phyloP scores from a whole-genome alignment of 2,329 filamentous ascomycete genomes.

The Onygena corvina region DNA sequence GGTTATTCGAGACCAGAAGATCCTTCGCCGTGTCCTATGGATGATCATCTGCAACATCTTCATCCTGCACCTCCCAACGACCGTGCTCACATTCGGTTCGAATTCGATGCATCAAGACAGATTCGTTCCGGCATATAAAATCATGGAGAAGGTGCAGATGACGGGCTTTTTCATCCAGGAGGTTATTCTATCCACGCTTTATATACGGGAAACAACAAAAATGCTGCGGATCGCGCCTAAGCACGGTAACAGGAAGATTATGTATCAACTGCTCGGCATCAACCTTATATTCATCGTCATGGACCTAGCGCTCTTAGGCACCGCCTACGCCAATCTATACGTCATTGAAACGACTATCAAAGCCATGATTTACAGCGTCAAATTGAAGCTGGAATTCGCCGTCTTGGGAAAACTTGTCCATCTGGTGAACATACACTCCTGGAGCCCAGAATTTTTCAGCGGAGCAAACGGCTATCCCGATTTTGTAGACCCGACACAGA shows the following conservation, averaged over 20 bases:
- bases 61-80: conserved; percentile 27
- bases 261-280: conserved; percentile 40
- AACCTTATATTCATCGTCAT: conserved; percentile 39
- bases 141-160: conserved; percentile 39
- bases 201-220: conserved; percentile 43
- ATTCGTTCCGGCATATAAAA: conserved; percentile 24
- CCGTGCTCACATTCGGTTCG: conserved; percentile 26
- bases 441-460: conserved; percentile 28
- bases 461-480: conserved; percentile 30
- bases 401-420: conserved; percentile 36
- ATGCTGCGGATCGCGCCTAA: conserved; percentile 38
- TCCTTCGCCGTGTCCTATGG: conserved; percentile 23
- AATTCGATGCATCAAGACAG: conserved; percentile 17
- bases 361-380: conserved; percentile 38
- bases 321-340: conserved; percentile 35
- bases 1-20: conserved; percentile 22
- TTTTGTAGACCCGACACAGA: conserved; percentile 35
- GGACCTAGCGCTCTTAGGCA: conserved; percentile 34
- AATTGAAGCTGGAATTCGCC: conserved; percentile 41
- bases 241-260: conserved; percentile 33
- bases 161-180: conserved; percentile 41
- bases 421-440: conserved; percentile 30
- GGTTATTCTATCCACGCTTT: conserved; percentile 36
- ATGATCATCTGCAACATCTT: conserved; percentile 31
- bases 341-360: conserved; percentile 39